Conservation (phyloP, 2,329 filamentous ascomycete genomes). For the Myriosclerotinia curreyana region DNA sequence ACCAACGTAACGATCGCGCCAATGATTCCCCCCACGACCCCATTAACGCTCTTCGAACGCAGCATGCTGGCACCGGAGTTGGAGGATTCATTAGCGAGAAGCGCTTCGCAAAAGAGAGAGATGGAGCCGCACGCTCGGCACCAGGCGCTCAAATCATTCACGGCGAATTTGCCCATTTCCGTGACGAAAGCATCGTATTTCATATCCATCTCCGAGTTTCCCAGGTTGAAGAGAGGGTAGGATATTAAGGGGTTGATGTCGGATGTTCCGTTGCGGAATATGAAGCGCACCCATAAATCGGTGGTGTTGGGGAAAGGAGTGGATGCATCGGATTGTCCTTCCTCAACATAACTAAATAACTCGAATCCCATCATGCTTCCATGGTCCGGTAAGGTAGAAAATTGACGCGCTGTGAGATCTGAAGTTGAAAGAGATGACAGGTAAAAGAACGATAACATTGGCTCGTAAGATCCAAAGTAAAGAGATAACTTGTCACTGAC, state of each 20-base stretch:
- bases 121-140: conserved; percentile 31
- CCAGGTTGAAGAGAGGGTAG: conserved; percentile 38
- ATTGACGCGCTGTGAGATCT: conserved; percentile 46
- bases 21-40: conserved; percentile 36
- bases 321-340: conserved; percentile 36
- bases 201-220: conserved; percentile 35
- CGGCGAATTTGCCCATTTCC: conserved; percentile 30
- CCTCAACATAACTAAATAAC: conserved; percentile 46
- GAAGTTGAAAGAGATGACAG: conserved; percentile 46
- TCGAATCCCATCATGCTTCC: conserved; percentile 77
- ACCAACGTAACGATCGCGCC: conserved; percentile 35
- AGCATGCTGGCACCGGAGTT: not conserved
- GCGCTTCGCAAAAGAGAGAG: conserved; percentile 34
- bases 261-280: conserved; percentile 51
- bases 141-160: conserved; percentile 33
- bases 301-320: conserved; percentile 26
- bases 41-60: not conserved
- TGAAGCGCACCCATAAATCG: conserved; percentile 54
- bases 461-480: conserved; percentile 53
- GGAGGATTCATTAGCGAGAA: conserved; percentile 18
- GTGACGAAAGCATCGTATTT: conserved; percentile 35
- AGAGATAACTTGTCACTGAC: conserved; percentile 49
- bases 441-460: conserved; percentile 54
- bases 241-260: conserved; percentile 37
- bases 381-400: conserved; percentile 56